phyloP scores from a whole-genome alignment of 371 early-diverging fungal genomes.

The Syncephalastrum racemosum region DNA sequence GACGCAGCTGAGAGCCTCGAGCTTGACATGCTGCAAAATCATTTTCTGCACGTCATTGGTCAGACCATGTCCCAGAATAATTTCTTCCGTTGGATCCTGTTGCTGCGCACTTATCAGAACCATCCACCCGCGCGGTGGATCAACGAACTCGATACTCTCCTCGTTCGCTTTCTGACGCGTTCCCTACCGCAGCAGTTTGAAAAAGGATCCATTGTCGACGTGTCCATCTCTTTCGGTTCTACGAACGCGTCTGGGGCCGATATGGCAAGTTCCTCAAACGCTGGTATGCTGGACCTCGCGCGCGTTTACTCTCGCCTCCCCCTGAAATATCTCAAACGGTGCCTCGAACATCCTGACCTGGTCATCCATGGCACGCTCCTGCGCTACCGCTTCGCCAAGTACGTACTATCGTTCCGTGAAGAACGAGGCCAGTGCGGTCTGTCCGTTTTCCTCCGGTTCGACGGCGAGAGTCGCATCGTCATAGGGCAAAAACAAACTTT shows the following conservation, averaged over 20 bases:
- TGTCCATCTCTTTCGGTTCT: too few species aligned
- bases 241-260: too few species aligned
- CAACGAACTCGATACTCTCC: slow-evolving; percentile 29
- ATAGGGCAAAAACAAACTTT: slow-evolving; percentile 27
- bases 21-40: slow-evolving; percentile 24
- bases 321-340: slow-evolving; percentile 34
- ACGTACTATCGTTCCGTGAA: slow-evolving; percentile 24
- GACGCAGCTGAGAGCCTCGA: slow-evolving; percentile 39
- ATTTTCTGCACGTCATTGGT: slow-evolving; percentile 22
- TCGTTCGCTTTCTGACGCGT: slow-evolving; percentile 28
- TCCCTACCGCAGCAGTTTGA: slow-evolving; percentile 27
- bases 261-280: background rate
- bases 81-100: slow-evolving; percentile 30
- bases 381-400: slow-evolving; percentile 32
- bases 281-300: slow-evolving; percentile 29
- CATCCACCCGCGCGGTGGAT: slow-evolving; percentile 21
- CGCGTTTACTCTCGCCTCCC: slow-evolving; percentile 34
- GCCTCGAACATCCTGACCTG: slow-evolving; percentile 35
- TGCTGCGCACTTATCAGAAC: slow-evolving; percentile 4
- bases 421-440: slow-evolving; percentile 14
- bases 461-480: slow-evolving; percentile 14
- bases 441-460: slow-evolving; percentile 32
- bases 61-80: slow-evolving; percentile 26
- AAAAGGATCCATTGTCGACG: slow-evolving; percentile 19
- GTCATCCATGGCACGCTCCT: slow-evolving; percentile 36